These are phyloP conservation scores for Trichoderma asperelloides DNA, from an alignment of 495 filamentous ascomycete species.

Conservation along the genomic window DNA sequence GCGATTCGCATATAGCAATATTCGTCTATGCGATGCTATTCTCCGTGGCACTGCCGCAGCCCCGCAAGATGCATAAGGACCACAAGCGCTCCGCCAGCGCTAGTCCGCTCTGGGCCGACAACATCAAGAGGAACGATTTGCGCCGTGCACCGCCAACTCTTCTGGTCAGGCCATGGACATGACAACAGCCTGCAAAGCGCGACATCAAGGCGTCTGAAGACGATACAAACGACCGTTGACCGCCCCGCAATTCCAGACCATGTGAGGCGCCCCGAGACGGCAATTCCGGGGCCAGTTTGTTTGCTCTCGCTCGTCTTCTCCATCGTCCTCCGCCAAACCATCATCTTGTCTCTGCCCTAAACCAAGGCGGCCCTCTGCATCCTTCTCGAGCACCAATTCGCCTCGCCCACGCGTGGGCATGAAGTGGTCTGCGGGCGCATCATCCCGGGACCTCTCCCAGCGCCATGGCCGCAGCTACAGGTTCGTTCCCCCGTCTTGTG, in stretches of 20 bases:
- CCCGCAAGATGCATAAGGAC: neutral
- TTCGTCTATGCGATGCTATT: neutral
- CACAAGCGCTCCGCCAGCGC: neutral
- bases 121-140: conserved; percentile 1
- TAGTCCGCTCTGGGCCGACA: neutral
- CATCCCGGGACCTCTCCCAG: neutral
- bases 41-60: neutral
- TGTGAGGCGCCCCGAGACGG: neutral
- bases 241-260: neutral
- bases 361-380: neutral
- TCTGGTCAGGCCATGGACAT: conserved; percentile 1
- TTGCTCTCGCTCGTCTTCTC: neutral
- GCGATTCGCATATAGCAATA: neutral
- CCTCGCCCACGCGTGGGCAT: conserved; percentile 4
- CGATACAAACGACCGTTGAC: neutral
- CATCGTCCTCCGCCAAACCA: neutral
- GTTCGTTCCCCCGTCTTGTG: neutral
- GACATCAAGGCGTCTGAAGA: neutral
- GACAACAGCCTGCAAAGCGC: neutral
- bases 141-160: conserved; percentile 5
- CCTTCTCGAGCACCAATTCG: neutral
- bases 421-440: conserved; percentile 3
- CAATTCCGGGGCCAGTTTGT: neutral
- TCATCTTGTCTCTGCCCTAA: neutral
- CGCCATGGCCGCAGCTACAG: conserved; percentile 2